Percentiles rank a stretch among this genome's conserved stretches.
Conservation (phyloP, 306 rosid species). For the Gastrolobium villosum region DNA sequence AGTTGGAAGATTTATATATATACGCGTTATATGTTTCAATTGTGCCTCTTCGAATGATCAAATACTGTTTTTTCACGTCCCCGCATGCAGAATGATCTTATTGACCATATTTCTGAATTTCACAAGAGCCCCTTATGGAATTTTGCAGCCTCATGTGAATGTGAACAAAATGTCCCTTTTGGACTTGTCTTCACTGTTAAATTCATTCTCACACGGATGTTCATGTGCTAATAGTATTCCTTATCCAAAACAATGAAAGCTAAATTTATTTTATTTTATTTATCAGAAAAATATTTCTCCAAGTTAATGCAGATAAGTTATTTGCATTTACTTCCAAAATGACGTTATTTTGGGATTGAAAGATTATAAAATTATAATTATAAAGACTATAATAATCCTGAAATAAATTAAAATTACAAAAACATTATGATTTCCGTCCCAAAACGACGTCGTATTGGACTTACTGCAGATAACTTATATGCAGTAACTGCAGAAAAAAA, state of each 20-base stretch:
- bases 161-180: slow-evolving; percentile 12
- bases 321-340: too few relatives aligned
- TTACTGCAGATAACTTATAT: too few relatives aligned
- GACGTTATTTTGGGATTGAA: too few relatives aligned
- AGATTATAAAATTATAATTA: too few relatives aligned
- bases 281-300: too few relatives aligned
- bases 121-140: not conserved
- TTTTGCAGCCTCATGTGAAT: slow-evolving; percentile 24
- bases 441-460: too few relatives aligned
- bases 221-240: slow-evolving; percentile 14
- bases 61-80: not conserved
- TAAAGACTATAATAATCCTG: too few relatives aligned
- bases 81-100: not conserved
- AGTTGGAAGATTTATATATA: too few relatives aligned
- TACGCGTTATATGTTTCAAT: not conserved
- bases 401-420: too few relatives aligned
- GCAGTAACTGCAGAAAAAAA: too few relatives aligned
- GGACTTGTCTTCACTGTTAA: slow-evolving; percentile 11
- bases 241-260: slow-evolving; percentile 30
- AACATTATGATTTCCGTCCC: too few relatives aligned
- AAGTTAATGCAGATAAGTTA: too few relatives aligned
- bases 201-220: slow-evolving; percentile 35
- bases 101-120: not conserved
- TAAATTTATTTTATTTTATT: slow-evolving; percentile 2
- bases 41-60: not conserved